Conservation (phyloP, 495 filamentous ascomycete genomes). For the Neurospora sp. region DNA sequence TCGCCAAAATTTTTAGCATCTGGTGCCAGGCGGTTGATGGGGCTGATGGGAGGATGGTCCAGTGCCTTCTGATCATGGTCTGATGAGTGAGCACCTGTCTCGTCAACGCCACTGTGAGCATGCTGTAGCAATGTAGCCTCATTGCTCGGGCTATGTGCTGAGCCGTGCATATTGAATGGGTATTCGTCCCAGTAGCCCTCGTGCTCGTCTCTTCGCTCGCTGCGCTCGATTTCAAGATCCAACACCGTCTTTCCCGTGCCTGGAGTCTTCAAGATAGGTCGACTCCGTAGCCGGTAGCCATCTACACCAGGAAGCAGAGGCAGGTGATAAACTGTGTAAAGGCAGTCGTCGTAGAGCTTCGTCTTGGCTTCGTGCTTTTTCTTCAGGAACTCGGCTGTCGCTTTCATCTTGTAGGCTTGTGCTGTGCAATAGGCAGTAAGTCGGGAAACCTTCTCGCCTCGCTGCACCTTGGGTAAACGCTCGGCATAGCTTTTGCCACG, state of each 20-base stretch:
- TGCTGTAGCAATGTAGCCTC: conserved; percentile 6
- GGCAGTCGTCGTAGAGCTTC: conserved; percentile 97
- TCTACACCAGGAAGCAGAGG: conserved; percentile 76
- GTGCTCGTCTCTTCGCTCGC: conserved; percentile 78
- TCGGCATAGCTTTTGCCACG: conserved; percentile 92
- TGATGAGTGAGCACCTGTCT: background rate
- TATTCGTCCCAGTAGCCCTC: conserved; percentile 61
- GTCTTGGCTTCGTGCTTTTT: conserved; percentile 85
- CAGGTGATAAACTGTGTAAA: conserved; percentile 91
- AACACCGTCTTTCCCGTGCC: conserved; percentile 80
- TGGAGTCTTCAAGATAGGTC: conserved; percentile 81
- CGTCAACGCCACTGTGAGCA: conserved; percentile 2
- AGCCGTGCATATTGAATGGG: background rate
- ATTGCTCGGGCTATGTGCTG: conserved; percentile 1
- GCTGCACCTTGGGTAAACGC: conserved; percentile 76
- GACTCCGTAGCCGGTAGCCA: conserved; percentile 79
- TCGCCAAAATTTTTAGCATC: conserved; percentile 72
- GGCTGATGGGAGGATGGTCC: conserved; percentile 23
- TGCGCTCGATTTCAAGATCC: conserved; percentile 94
- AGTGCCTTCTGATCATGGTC: conserved; percentile 12
- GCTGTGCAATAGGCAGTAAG: conserved; percentile 96
- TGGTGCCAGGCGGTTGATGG: conserved; percentile 45
- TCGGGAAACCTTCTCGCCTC: conserved; percentile 77
- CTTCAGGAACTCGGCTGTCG: conserved; percentile 77
- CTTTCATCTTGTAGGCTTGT: conserved; percentile 79